Percentiles rank a stretch among this genome's conserved stretches.
Conservation (phyloP, 345 rosid genomes). For the Balakata baccata region DNA sequence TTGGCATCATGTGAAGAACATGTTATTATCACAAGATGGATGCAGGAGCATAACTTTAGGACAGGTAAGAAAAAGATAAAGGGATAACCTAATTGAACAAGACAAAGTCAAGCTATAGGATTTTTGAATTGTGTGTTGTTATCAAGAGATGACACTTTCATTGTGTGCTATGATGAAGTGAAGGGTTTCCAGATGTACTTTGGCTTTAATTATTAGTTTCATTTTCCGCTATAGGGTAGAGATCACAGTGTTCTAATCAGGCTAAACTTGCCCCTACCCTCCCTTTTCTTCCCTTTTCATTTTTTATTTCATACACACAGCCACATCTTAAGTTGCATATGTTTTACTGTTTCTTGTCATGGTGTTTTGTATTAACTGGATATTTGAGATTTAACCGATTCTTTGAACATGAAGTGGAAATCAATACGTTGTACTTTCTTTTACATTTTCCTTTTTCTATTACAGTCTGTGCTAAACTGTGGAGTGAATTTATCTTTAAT, state of each 20-base stretch:
- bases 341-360: not conserved
- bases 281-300: not conserved
- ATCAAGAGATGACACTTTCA: not conserved
- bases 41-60: not conserved
- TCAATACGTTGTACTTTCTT: not conserved
- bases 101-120: not conserved
- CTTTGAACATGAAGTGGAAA: not conserved
- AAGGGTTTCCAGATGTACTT: not conserved
- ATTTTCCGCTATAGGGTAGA: not conserved
- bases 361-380: not conserved
- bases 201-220: not conserved
- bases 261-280: not conserved
- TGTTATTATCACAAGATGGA: not conserved
- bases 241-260: not conserved
- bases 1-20: not conserved
- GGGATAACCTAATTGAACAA: not conserved
- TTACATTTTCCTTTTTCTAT: not conserved
- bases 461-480: not conserved
- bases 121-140: not conserved
- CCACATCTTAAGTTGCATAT: not conserved
- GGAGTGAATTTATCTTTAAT: not conserved
- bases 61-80: not conserved
- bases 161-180: not conserved
- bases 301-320: not conserved
- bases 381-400: not conserved